Conservation (phyloP, 2,329 filamentous ascomycete genomes). For the Aureobasidium namibiae region DNA sequence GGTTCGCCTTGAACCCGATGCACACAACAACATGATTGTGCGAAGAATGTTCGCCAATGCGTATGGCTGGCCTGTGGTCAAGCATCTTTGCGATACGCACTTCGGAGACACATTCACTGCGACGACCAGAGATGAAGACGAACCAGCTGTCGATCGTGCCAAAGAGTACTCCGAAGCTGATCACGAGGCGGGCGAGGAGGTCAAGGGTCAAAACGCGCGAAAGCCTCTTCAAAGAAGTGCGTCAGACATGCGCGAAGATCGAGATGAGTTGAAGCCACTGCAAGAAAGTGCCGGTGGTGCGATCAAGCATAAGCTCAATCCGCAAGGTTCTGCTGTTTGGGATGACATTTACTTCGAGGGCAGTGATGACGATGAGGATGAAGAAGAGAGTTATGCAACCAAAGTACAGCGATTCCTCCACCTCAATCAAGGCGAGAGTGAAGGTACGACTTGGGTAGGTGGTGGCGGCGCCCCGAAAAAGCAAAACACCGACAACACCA, state of each 20-base stretch:
- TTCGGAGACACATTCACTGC: constrained; percentile 70
- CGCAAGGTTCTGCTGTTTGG: constrained; percentile 38
- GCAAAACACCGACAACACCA: not conserved
- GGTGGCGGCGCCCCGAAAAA: not conserved
- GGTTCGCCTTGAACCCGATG: constrained; percentile 89
- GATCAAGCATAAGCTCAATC: constrained; percentile 20
- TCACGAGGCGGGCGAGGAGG: constrained; percentile 55
- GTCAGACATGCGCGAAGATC: constrained; percentile 42
- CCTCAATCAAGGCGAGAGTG: not conserved
- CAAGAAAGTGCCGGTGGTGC: constrained; percentile 20
- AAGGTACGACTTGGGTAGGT: constrained; percentile 1
- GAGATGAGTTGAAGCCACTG: constrained; percentile 31
- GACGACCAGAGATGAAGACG: constrained; percentile 57
- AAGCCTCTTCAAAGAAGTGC: constrained; percentile 33
- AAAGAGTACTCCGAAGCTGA: constrained; percentile 36
- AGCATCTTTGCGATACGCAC: constrained; percentile 90
- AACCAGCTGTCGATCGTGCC: constrained; percentile 61
- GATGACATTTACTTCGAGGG: constrained; percentile 42
- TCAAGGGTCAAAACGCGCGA: constrained; percentile 36
- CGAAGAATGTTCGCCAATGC: constrained; percentile 95
- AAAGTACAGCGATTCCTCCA: not conserved
- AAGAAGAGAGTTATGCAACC: constrained; percentile 33
- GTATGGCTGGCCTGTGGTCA: constrained; percentile 93
- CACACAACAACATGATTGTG: constrained; percentile 97
- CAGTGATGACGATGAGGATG: constrained; percentile 37